Percentiles rank a stretch among this genome's conserved stretches.
These are phyloP conservation scores for Candida saitoana DNA, from an alignment of 805 yeast species.

Conservation along the genomic window DNA sequence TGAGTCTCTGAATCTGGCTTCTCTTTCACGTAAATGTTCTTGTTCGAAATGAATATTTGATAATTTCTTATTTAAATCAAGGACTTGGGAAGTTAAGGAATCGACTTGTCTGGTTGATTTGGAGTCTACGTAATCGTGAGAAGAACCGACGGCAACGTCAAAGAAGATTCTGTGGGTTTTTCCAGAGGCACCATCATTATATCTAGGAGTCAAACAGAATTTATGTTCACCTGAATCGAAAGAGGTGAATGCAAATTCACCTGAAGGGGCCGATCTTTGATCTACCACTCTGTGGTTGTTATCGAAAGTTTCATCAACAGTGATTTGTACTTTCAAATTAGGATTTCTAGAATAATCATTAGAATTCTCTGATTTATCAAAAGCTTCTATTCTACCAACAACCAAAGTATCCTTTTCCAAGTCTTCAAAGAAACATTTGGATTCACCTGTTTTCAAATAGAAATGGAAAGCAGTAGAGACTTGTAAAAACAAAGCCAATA, in stretches of 20 bases:
- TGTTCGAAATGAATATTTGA: constrained; percentile 41
- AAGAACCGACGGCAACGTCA: constrained; percentile 67
- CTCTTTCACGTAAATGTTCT: constrained; percentile 65
- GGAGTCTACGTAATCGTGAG: constrained; percentile 58
- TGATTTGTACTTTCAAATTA: constrained; percentile 59
- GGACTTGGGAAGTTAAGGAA: constrained; percentile 34
- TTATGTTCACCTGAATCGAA: constrained; percentile 81
- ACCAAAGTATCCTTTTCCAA: constrained; percentile 74
- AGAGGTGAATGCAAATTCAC: constrained; percentile 78
- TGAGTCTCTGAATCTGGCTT: constrained; percentile 70
- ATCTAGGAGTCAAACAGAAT: constrained; percentile 59
- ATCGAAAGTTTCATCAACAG: constrained; percentile 76
- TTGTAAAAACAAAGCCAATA: constrained; percentile 13
- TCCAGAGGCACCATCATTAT: constrained; percentile 69
- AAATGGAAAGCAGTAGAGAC: constrained; percentile 58
- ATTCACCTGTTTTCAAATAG: constrained; percentile 71
- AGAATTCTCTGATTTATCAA: constrained; percentile 49
- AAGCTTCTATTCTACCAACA: constrained; percentile 69
- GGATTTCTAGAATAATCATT: constrained; percentile 48
- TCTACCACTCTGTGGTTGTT: constrained; percentile 71
- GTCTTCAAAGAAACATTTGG: constrained; percentile 81
- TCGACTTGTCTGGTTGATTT: constrained; percentile 52
- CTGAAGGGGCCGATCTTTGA: constrained; percentile 57
- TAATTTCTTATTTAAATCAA: constrained; percentile 36
- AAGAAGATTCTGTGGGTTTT: constrained; percentile 64